These are phyloP conservation scores for Beauveria caledonica DNA, from an alignment of 2,329 filamentous ascomycete genomes.

Conservation along the genomic window DNA sequence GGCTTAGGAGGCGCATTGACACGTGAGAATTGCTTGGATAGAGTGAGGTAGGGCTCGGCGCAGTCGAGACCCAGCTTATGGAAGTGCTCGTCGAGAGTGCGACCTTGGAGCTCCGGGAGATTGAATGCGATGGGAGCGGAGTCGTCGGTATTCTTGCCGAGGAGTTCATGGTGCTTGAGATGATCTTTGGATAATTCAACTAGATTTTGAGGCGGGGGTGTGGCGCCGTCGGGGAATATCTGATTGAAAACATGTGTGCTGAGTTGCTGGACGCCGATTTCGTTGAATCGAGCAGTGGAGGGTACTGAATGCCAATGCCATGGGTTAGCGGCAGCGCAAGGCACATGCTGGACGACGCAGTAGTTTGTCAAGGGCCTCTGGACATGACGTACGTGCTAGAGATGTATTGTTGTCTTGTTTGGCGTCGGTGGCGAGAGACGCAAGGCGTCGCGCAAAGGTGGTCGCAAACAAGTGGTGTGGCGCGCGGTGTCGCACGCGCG, in stretches of 20 bases:
- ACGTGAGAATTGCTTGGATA: constrained; percentile 66
- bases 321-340: constrained; percentile 10
- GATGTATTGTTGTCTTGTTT: constrained; percentile 11
- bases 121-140: constrained; percentile 74
- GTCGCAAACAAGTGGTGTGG: constrained; percentile 29
- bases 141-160: constrained; percentile 82
- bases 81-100: constrained; percentile 89
- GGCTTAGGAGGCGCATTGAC: constrained; percentile 51
- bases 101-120: constrained; percentile 69
- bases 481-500: constrained; percentile 41
- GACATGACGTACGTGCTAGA: constrained; percentile 32
- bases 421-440: constrained; percentile 20
- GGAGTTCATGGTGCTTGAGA: constrained; percentile 72
- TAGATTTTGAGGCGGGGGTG: constrained; percentile 59
- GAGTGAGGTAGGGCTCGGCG: constrained; percentile 71
- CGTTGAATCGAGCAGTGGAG: constrained; percentile 68
- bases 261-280: constrained; percentile 90
- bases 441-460: constrained; percentile 37
- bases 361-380: background rate
- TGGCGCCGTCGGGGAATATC: constrained; percentile 57
- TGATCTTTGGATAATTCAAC: constrained; percentile 77
- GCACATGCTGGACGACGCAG: no score
- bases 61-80: constrained; percentile 77
- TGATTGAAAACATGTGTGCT: constrained; percentile 76
- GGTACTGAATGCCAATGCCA: constrained; percentile 26